Conservation (phyloP, 495 filamentous ascomycete species). For the Penicillium steckii region DNA sequence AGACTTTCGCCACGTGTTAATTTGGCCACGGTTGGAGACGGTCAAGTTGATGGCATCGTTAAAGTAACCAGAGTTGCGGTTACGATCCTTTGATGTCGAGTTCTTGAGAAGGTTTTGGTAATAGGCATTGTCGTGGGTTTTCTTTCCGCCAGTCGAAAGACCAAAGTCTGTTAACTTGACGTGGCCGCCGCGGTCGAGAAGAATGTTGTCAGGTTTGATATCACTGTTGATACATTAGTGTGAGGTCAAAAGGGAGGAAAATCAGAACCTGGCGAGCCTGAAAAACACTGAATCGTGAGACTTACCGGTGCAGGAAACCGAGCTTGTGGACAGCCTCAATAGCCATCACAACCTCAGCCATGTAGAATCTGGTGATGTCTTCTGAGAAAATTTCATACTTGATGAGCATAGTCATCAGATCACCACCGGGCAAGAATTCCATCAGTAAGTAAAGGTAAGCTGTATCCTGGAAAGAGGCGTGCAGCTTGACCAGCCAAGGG, state of each 20-base stretch:
- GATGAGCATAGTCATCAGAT: conserved; percentile 99
- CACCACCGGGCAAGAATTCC: conserved; percentile 97
- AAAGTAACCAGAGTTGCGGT: conserved; percentile 80
- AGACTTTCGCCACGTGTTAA: conserved; percentile 98
- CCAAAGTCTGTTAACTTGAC: conserved; percentile 99
- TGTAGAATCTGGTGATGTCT: conserved; percentile 98
- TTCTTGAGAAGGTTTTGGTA: conserved; percentile 94
- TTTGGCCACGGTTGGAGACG: conserved; percentile 92
- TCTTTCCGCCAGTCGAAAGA: conserved; percentile 96
- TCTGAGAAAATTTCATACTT: conserved; percentile 99
- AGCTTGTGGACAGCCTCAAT: conserved; percentile 98
- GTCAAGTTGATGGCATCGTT: conserved; percentile 98
- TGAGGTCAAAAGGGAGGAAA: neutral
- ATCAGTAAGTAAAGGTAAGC: conserved; percentile 98
- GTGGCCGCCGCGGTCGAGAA: conserved; percentile 91
- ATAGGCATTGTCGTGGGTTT: conserved; percentile 95
- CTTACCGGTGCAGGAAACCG: conserved; percentile 97
- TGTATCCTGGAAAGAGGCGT: conserved; percentile 93
- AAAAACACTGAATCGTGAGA: conserved; percentile 1
- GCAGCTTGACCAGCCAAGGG: conserved; percentile 97
- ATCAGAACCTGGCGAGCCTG: neutral
- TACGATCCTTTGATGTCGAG: conserved; percentile 66
- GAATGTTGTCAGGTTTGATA: conserved; percentile 98
- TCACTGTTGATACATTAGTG: conserved; percentile 59
- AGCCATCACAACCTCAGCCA: conserved; percentile 95